Conservation (phyloP, 2,329 filamentous ascomycete genomes). For the Colletotrichum sp. region DNA sequence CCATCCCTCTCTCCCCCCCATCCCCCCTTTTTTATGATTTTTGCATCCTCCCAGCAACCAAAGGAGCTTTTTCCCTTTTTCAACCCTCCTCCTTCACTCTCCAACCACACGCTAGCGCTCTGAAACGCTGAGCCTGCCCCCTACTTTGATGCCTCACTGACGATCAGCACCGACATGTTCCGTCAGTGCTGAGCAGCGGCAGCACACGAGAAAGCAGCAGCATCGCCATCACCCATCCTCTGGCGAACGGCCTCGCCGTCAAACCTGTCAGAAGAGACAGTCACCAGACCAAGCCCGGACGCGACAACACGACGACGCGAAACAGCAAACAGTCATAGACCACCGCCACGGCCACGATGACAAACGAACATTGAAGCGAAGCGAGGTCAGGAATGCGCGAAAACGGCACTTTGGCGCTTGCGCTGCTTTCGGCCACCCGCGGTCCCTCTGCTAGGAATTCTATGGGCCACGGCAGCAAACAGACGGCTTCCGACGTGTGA, state of each 20-base stretch:
- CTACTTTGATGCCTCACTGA: constrained; percentile 22
- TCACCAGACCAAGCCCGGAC: constrained; percentile 16
- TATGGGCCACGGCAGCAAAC: constrained; percentile 11
- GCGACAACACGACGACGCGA: constrained; percentile 9
- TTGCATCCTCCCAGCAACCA: constrained; percentile 7
- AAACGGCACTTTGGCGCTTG: constrained; percentile 11
- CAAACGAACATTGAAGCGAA: not conserved
- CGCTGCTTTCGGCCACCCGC: constrained; percentile 16
- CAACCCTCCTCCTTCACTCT: not conserved
- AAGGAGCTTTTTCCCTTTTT: not conserved
- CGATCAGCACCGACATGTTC: constrained; percentile 12
- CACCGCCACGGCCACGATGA: not conserved
- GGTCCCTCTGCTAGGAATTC: constrained; percentile 8
- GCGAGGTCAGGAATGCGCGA: not conserved
- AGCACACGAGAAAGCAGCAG: not conserved
- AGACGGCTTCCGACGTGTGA: constrained; percentile 22
- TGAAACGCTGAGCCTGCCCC: constrained; percentile 24
- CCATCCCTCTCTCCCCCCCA: not conserved
- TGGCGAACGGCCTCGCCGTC: constrained; percentile 9
- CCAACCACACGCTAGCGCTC: constrained; percentile 15
- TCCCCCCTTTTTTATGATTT: not conserved
- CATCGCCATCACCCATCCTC: not conserved
- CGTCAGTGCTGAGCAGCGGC: constrained; percentile 10
- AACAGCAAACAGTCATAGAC: not conserved
- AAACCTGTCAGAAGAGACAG: constrained; percentile 13